Evolutionary conservation across 2,329 filamentous ascomycete genomes (phyloP), one percentile per base, ranked within the genome.

Genomic region (Cordyceps sp.): DNA sequence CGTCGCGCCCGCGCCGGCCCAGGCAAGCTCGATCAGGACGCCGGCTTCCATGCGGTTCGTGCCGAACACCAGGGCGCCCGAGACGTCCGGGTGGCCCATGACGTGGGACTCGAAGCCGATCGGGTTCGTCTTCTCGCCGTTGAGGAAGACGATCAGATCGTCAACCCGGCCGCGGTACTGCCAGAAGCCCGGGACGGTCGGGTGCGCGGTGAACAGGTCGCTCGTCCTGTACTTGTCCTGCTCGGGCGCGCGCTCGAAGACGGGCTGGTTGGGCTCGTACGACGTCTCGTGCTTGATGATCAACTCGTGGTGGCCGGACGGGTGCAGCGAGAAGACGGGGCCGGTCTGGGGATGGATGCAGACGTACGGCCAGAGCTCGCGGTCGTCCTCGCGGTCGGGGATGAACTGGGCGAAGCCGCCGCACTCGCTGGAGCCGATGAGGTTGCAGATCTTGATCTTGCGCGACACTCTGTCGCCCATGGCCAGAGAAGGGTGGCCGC

Each of bases 101-200:
- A 37, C 32, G n/a, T 14, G 19, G 13, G 26, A 19, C 22, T 37
- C 35, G 14, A 37, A 31, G 19, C 16, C 18, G 8, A 34, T 24
- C 12, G 35, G 35, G 25, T 37, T 37, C n/a, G 29, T 30, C 26
- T 37, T 37, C 19, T 37, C 35, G 18, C 35, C 35, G n/a, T 33
- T 37, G 8, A 31, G 20, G 18, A 31, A 37, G 23, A 37, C 35
- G 14, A 37, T 31, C 9, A 37, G 21, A 20, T 37, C 35, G 21
- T 37, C 35, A 12, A 30, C 27, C 3, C 35, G 28, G n/a, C 29
- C 31, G 20, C 29, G 24, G 17, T 34, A 30, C 10, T 14, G 4
- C 35, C 35, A 37, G 6, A 31, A 30, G 26, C 25, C 29, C 20
- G 34, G 34, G 10, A 14, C 17, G 5, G 22, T 17, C 10, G 29